Evolutionary conservation across 768 basidiomycete species (phyloP).

Genomic region (Hebeloma cylindrosporum): DNA sequence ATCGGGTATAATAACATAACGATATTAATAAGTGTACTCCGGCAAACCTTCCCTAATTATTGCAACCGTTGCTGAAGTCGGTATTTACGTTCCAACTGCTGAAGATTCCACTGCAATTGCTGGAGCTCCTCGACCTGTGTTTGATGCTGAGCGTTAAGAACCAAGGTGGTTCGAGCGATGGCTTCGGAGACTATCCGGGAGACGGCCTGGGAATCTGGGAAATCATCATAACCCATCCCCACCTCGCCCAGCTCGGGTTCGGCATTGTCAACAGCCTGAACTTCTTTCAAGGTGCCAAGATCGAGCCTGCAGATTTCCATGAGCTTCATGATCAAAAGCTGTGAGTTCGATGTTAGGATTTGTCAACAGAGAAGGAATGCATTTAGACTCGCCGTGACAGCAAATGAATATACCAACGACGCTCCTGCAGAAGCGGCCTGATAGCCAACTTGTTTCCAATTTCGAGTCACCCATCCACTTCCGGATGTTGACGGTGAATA

Average conservation of each 20-base stretch:
- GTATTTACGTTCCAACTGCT: too few relatives aligned
- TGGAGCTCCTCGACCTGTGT: too few relatives aligned
- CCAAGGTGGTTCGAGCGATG: background rate
- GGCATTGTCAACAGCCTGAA: conserved; percentile 70
- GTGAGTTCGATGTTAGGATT: too few relatives aligned
- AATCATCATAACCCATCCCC: conserved; percentile 73
- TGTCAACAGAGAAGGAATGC: conserved; percentile 23
- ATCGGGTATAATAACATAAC: too few relatives aligned
- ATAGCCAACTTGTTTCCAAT: conserved; percentile 77
- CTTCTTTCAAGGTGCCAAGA: conserved; percentile 2
- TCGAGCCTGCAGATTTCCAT: background rate
- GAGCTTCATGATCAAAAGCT: background rate
- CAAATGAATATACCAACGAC: conserved; percentile 65
- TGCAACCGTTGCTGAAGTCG: too few relatives aligned
- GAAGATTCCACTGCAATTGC: too few relatives aligned
- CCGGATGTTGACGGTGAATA: conserved; percentile 43
- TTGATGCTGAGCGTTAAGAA: too few relatives aligned
- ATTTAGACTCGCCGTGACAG: conserved; percentile 55
- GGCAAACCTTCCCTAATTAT: too few relatives aligned
- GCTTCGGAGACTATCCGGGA: conserved; percentile 1
- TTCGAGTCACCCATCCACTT: conserved; percentile 85
- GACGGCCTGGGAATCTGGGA: conserved; percentile 2
- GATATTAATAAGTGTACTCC: too few relatives aligned
- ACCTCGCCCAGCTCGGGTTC: conserved; percentile 84
- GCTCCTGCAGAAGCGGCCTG: conserved; percentile 73